Percentiles rank a stretch among this genome's conserved stretches.
These are phyloP conservation scores for Seiridium cupressi DNA, from an alignment of 2,329 filamentous ascomycete species.

Conservation along the genomic window DNA sequence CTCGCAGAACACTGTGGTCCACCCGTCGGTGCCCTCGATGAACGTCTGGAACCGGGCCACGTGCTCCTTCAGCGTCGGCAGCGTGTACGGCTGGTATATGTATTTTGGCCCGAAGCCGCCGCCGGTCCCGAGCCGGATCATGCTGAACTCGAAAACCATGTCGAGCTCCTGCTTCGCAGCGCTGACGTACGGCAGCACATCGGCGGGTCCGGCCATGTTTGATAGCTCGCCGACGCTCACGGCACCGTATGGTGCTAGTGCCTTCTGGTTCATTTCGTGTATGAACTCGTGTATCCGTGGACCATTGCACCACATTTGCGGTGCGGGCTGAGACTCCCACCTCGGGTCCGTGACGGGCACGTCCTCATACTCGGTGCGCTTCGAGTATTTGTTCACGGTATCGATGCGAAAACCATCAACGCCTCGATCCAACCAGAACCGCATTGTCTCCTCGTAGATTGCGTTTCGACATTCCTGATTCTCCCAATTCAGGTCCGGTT, in stretches of 20 bases:
- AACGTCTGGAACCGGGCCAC: slow-evolving; percentile 48
- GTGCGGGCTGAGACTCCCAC: slow-evolving; percentile 39
- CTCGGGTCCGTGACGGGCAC: slow-evolving; percentile 40
- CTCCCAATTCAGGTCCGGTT: slow-evolving; percentile 79
- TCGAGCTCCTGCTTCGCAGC: slow-evolving; percentile 51
- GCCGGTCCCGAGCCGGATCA: slow-evolving; percentile 53
- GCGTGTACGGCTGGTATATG: slow-evolving; percentile 47
- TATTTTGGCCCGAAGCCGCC: slow-evolving; percentile 44
- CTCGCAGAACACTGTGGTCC: slow-evolving; percentile 61
- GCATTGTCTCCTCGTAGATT: slow-evolving; percentile 65
- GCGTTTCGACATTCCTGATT: slow-evolving; percentile 63
- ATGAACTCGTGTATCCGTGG: slow-evolving; percentile 63
- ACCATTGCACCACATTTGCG: slow-evolving; percentile 56
- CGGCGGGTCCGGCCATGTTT: slow-evolving; percentile 46
- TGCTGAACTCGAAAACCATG: slow-evolving; percentile 61
- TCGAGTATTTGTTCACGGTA: slow-evolving; percentile 67
- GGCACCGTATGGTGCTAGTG: slow-evolving; percentile 53
- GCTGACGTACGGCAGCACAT: slow-evolving; percentile 55
- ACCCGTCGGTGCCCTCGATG: slow-evolving; percentile 47
- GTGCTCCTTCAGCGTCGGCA: slow-evolving; percentile 42
- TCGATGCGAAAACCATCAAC: slow-evolving; percentile 67
- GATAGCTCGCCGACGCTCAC: slow-evolving; percentile 65
- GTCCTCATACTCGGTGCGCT: slow-evolving; percentile 55
- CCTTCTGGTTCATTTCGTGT: slow-evolving; percentile 52
- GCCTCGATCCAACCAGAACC: slow-evolving; percentile 71